Evolutionary conservation across 805 yeast genomes (phyloP), one percentile per base, ranked within the genome.

Genomic region (Cyberlindnera sargentensis): DNA sequence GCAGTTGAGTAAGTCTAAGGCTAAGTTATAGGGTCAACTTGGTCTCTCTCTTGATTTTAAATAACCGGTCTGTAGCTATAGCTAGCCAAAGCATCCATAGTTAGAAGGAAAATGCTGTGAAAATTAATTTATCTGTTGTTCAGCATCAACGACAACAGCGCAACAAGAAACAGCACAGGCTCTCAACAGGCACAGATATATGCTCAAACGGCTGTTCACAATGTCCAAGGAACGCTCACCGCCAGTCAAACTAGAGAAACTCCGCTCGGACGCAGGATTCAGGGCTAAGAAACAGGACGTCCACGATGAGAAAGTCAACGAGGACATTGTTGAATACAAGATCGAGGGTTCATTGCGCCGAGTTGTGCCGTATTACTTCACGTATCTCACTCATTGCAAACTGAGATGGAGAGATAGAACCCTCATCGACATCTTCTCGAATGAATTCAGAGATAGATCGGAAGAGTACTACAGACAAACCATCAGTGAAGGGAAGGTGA

Each of bases 371-470:
- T 93, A 93, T 60, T 84, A 72, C 57, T 91, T 78, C 68, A 89
- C 95, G 0, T 91, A 93, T 58, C 70, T 87, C 63, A 93, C 99
- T 0, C 86, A 54, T 58, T 90, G 97, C 63, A 93, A 93, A 62
- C 66, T 74, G 58, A 71, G 99, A 56, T 93, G 99, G 99, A 73
- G 91, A 52, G 90, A 83, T 53, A 68, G 87, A n/a, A 78, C 78
- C 23, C 62, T 93, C 31, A 50, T 88, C 4, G 97, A 93, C 44
- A 78, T 93, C 3, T 93, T 95, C 57, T 66, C 79, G 4, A 73
- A 73, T 31, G 99, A 93, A 62, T 93, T 95, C 58, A 68, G 99
- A 46, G 93, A 90, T 55, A 70, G 84, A 45, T 79, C 81, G 9
- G 75, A 75, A 34, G 74, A 70, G 8, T 84, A 84, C 60, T 91